Base-by-base conservation (phyloP, 129 eudicot species). In the Chrysanthemum lavandulifolium region DNA sequence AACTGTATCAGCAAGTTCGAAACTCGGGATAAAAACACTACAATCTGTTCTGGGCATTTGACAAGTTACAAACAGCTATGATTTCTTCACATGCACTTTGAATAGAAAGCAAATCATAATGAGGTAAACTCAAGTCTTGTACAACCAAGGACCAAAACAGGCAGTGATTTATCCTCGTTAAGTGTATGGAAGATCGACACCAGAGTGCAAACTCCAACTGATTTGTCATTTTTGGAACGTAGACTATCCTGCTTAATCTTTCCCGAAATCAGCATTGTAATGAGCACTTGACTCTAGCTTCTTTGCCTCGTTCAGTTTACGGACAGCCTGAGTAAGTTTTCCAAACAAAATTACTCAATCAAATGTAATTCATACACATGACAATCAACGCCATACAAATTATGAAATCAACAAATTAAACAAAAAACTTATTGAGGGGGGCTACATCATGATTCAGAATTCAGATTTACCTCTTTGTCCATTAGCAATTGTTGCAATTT, bases 241-340 rank as follows among this genome's bases (percentile, higher is more conserved):
- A 6, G 8, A 1, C 2, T 13, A 10, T 60, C 66, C 75, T 31
- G 36, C 6, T 72, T 82, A 95, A 0, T 95, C 99, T 81, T 95
- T 95, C 13, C 97, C 99, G 45, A 95, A 95, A 82, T 95, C 99
- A 71, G 99, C 75, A 77, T 77, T 95, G 70, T 95, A 95, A 50
- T 90, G 97, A 27, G 99, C 87, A 78, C 88, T 95, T 15, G 99
- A 90, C 76, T 95, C 99, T 1, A 95, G 91, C 73, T 95, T 95
- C 95, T 95, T 95, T 8, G 97, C 99, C 84, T 95, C 99, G 48
- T 84, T 88, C 78, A 95, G 72, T 78, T 95, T 95, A 65, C 99
- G 74, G 7, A 90, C 96, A 54, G 94, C 96, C 96, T 90, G 83
- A 21, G 55, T 40, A 45, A 23, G 49, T 54, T 68, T 54, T 25